Evolutionary conservation across 129 eudicot species (phyloP), one percentile per base, ranked within the genome.

Genomic region (Lonicera japonica): DNA sequence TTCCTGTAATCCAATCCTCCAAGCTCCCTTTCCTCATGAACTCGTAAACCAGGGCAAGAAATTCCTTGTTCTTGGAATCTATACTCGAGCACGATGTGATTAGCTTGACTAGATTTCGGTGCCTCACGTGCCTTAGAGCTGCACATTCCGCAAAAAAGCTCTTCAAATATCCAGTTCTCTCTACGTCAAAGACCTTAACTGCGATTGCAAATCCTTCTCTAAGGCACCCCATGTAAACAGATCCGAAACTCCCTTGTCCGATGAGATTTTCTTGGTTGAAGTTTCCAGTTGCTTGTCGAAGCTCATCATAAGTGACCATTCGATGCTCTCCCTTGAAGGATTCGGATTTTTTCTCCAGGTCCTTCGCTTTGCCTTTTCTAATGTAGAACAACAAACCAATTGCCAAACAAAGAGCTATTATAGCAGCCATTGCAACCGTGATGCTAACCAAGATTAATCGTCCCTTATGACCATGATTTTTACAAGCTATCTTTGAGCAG

Each of bases 21-120:
- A 88, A 77, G 74, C 79, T 84, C 60, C 96, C 89, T 52, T 84
- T 82, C 34, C 70, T 79, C 80, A 88, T 73, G 73, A 45, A 82
- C 65, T 81, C 94, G 23, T 76, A 88, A 25, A 84, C 67, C 46
- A 88, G 67, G 21, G 89, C 86, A 15, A 76, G 63, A 67, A 88
- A 88, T 10, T 79, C 87, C 38, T 2, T 73, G 58, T 72, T 77
- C 65, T 52, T 74, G 61, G 22, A 47, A 67, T 84, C 94, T 51
- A 84, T 40, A 55, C 89, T 84, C 0, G 94, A 84, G 67, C 96
- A 88, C 0, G 83, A 70, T 0, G 94, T 84, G n/a, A 84, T 66
- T 0, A 88, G 61, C 58, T 82, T 88, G 5, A 84, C 71, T 10
- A 88, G 81, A 82, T 88, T 88, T 10, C 85, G 65, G 25, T 88